These are phyloP conservation scores for Tetraselmis striata DNA, from an alignment of 139 green algal species.

Conservation along the genomic window DNA sequence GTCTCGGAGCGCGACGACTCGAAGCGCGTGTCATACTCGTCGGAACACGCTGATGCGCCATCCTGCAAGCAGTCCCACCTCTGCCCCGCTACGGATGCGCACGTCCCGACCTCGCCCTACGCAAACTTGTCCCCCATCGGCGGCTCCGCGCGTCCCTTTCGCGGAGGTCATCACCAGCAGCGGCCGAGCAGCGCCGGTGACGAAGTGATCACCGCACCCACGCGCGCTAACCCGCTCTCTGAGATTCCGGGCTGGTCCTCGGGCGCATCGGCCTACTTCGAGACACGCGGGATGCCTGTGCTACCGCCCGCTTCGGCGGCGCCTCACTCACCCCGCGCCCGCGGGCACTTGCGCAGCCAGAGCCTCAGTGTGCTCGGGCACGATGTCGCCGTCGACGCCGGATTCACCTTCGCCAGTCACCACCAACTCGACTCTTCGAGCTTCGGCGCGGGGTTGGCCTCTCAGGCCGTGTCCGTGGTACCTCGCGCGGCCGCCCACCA, in stretches of 20 bases:
- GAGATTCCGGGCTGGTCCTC: too few species aligned
- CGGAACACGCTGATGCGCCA: too few species aligned
- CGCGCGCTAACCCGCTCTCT: too few species aligned
- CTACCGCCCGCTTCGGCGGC: neutral
- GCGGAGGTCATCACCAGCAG: neutral
- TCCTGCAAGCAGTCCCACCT: neutral
- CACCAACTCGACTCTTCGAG: neutral
- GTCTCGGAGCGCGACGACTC: neutral
- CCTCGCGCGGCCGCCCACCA: neutral
- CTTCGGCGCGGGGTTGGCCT: too few species aligned
- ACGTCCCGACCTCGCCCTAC: neutral
- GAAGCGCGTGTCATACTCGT: too few species aligned
- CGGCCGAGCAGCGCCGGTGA: neutral
- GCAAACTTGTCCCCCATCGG: neutral
- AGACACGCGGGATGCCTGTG: neutral
- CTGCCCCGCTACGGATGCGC: neutral
- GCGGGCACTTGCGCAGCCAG: neutral
- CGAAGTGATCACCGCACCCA: neutral
- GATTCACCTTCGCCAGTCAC: neutral
- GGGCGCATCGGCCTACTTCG: too few species aligned
- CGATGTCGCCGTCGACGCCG: neutral
- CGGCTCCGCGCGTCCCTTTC: neutral
- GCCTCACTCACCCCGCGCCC: neutral
- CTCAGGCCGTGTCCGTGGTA: too few species aligned
- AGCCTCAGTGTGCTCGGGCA: neutral